A percentile compares a stretch with the other conserved stretches of the same genome.
Evolutionary conservation across 2,329 filamentous ascomycete species (phyloP).

Genomic region (Thelonectria blattea): DNA sequence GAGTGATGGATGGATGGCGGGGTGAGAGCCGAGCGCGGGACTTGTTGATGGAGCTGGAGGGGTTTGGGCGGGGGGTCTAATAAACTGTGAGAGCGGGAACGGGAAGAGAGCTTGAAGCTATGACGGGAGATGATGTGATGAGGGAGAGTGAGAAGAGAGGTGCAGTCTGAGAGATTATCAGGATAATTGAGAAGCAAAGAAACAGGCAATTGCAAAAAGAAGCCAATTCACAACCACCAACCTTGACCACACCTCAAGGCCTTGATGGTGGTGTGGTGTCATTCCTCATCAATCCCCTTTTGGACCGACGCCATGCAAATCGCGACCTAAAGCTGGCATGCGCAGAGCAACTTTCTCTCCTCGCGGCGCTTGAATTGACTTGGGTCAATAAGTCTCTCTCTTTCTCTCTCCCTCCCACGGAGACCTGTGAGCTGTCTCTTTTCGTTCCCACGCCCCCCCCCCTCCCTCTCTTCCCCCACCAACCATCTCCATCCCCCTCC

Average conservation of each 20-base stretch:
- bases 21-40: no score
- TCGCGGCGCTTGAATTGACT: neutral
- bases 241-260: neutral
- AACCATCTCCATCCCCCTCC: neutral
- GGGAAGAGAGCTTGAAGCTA: neutral
- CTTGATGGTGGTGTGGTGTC: constrained; percentile 14
- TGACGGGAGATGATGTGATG: neutral
- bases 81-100: no score
- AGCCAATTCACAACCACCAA: neutral
- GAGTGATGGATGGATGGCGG: constrained; percentile 7
- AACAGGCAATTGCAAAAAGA: neutral
- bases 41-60: neutral
- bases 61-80: constrained; percentile 9
- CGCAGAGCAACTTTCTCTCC: neutral
- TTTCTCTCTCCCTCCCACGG: no score
- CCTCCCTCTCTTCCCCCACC: neutral
- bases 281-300: constrained; percentile 1
- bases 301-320: neutral
- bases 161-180: neutral
- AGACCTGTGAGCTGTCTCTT: no score
- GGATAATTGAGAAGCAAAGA: neutral
- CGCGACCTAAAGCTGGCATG: neutral
- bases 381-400: no score
- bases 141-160: neutral
- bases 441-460: neutral